phyloP scores from a whole-genome alignment of 768 basidiomycete species.

The Mrakia gelida region DNA sequence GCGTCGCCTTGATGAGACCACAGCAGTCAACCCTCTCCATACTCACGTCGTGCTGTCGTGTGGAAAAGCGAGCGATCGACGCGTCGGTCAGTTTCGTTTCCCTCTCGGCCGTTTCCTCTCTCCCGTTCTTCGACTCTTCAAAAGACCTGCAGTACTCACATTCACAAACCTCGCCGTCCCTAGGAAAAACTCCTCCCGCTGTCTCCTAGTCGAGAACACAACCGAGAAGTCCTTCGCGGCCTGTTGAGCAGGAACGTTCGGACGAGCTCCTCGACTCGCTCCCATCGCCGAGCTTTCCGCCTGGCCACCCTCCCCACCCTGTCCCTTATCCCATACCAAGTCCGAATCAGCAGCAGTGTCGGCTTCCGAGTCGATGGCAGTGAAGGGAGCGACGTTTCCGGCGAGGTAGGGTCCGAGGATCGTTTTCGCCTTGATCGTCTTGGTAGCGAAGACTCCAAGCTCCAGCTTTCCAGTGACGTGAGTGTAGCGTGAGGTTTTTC shows the following conservation, averaged over 20 bases:
- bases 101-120: not conserved
- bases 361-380: not conserved
- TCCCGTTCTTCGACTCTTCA: not conserved
- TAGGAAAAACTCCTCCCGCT: constrained; percentile 8
- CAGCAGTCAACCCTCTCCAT: too few relatives aligned
- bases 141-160: not conserved
- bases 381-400: not conserved
- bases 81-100: too few relatives aligned
- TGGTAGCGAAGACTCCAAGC: constrained; percentile 15
- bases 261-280: not conserved
- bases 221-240: constrained; percentile 15
- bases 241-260: not conserved
- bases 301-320: not conserved
- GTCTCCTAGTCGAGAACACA: not conserved
- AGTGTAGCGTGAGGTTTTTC: constrained; percentile 16
- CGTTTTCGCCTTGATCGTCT: not conserved
- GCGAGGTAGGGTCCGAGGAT: not conserved
- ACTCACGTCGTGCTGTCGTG: too few relatives aligned
- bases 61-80: too few relatives aligned
- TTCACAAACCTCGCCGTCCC: constrained; percentile 23
- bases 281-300: not conserved
- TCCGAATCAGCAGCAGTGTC: not conserved
- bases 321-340: not conserved
- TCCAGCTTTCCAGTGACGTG: constrained; percentile 9
- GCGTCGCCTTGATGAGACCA: too few relatives aligned